Base-by-base conservation (phyloP, 306 rosid genomes). In the Senna tora region DNA sequence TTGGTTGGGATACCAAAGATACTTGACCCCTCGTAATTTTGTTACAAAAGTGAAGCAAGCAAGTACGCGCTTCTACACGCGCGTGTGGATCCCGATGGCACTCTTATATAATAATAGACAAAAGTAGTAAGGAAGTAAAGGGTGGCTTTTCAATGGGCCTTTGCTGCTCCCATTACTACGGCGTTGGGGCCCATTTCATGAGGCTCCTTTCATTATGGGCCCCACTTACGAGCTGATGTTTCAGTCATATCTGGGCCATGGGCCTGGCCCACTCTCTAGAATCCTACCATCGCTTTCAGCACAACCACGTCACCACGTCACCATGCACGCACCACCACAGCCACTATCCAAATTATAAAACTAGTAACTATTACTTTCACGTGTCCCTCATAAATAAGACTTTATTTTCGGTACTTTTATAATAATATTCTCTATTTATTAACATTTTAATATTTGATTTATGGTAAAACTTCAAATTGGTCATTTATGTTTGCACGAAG, bases 311-410 rank as follows among this genome's bases (percentile, higher is more conserved):
- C 39, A 36, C 39, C 8, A 7, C 39, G n/a, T 36, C 67, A 61
- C 45, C 65, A 59, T 59, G 65, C 65, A 34, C 15, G 46, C 65
- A 32, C 64, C 42, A 58, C 64, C 42, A 58, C 21, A 15, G 21
- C 21, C 64, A 43, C 13, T 43, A 11, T 20, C 52, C 55, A 20
- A 15, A 34, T 36, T 7, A 15, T n/a, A 16, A 9, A 16, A 60
- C 47, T 4, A 17, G 2, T 9, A 0, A 58, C 65, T 58, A 4
- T 36, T 61, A 5, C 67, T 36, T 61, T 61, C 67, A 38, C 49
- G 67, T 17, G 32, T 1, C 32, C 16, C 46, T 14, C 21, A 3
- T 0, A 1, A 2, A 41, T 7, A 25, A 25, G 3, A 25, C 1
- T 25, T 25, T 3, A 25, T 1, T 25, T 25, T 25, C 30, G 2